Conservation (phyloP, 306 rosid genomes). For the Medicago lupulina region DNA sequence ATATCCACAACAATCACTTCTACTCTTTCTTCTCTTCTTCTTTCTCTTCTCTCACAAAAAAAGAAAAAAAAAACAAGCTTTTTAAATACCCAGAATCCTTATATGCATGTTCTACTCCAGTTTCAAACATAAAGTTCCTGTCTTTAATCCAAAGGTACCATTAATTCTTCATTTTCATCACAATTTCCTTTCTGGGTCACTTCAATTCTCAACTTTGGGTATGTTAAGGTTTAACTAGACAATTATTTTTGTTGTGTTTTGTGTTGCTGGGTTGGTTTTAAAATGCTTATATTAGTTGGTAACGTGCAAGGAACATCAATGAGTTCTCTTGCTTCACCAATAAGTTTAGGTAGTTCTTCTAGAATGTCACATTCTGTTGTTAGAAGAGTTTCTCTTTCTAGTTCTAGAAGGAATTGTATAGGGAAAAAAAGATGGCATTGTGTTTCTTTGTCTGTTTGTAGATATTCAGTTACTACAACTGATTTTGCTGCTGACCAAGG, state of each 20-base stretch:
- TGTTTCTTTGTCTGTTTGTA: slow-evolving; percentile 82
- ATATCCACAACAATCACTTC: slow-evolving; percentile 47
- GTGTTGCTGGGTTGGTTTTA: slow-evolving; percentile 39
- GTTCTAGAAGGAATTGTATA: slow-evolving; percentile 59
- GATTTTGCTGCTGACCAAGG: slow-evolving; percentile 87
- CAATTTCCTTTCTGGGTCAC: slow-evolving; percentile 48
- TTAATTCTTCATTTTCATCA: slow-evolving; percentile 23
- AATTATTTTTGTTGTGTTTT: background rate
- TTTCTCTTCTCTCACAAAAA: background rate
- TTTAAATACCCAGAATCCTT: slow-evolving; percentile 33
- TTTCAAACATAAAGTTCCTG: slow-evolving; percentile 28
- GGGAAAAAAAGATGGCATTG: slow-evolving; percentile 73
- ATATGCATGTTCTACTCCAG: slow-evolving; percentile 42
- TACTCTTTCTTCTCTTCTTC: slow-evolving; percentile 26
- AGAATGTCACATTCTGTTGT: slow-evolving; percentile 64
- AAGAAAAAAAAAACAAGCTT: background rate
- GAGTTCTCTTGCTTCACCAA: slow-evolving; percentile 78
- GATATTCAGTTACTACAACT: slow-evolving; percentile 79
- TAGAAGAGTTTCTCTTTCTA: slow-evolving; percentile 74
- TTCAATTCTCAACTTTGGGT: slow-evolving; percentile 33
- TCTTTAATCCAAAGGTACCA: slow-evolving; percentile 47
- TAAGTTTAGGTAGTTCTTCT: slow-evolving; percentile 67
- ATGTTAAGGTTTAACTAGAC: slow-evolving; percentile 35
- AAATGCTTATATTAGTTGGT: slow-evolving; percentile 68
- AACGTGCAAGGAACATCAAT: slow-evolving; percentile 75